Conservation (phyloP, 306 rosid genomes). For the Acacia acuminata region DNA sequence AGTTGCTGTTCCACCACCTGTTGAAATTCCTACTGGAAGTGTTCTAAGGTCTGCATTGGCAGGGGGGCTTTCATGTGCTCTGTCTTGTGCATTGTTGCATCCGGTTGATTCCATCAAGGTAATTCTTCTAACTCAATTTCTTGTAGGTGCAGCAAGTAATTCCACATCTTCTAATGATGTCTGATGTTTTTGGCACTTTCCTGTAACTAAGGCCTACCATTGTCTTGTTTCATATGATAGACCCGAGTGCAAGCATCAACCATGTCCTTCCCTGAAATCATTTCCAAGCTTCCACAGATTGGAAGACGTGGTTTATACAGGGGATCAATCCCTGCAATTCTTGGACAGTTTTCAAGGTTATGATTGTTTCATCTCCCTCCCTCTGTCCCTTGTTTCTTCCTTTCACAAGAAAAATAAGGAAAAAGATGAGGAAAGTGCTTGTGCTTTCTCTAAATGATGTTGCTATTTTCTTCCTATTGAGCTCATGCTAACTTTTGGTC, state of each 20-base stretch:
- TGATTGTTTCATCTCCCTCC: slow-evolving; percentile 24
- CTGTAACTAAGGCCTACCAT: slow-evolving; percentile 21
- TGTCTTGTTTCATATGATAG: slow-evolving; percentile 51
- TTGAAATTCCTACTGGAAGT: slow-evolving; percentile 92
- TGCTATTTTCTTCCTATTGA: slow-evolving; percentile 16
- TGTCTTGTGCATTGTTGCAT: slow-evolving; percentile 87
- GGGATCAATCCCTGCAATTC: slow-evolving; percentile 97
- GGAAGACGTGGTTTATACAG: slow-evolving; percentile 86
- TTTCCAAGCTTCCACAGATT: slow-evolving; percentile 92
- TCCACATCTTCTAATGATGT: slow-evolving; percentile 12
- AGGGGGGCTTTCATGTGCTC: slow-evolving; percentile 97
- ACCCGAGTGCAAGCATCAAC: slow-evolving; percentile 97
- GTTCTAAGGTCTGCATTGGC: slow-evolving; percentile 98
- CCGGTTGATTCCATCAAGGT: slow-evolving; percentile 96
- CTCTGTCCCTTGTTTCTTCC: slow-evolving; percentile 8
- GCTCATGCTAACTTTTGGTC: slow-evolving; percentile 42
- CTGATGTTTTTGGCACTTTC: slow-evolving; percentile 21
- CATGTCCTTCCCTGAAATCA: slow-evolving; percentile 86
- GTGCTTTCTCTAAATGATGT: slow-evolving; percentile 5
- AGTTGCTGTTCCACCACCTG: slow-evolving; percentile 96
- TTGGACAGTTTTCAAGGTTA: slow-evolving; percentile 99
- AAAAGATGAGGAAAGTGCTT: neutral
- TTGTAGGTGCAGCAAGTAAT: slow-evolving; percentile 7
- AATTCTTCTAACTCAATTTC: slow-evolving; percentile 32
- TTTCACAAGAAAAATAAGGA: slow-evolving; percentile 6